Percentiles rank a stretch among this genome's conserved stretches.
Conservation (phyloP, 345 rosid genomes). For the Kandelia obovata region DNA sequence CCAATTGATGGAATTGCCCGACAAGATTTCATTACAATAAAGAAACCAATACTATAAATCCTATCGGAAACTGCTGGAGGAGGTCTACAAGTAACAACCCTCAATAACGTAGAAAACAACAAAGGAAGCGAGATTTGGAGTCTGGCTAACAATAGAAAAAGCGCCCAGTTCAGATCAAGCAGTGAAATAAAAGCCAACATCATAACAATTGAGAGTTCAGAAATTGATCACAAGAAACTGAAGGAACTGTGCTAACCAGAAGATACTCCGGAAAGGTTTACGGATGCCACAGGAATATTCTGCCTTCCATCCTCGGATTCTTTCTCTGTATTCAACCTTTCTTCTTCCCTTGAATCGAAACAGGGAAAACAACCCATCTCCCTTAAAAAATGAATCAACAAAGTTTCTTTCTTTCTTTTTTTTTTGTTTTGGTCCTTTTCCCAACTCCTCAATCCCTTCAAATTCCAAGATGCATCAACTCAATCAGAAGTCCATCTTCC, state of each 20-base stretch:
- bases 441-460: conserved; percentile 19
- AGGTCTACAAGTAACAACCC: conserved; percentile 15
- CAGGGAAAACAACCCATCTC: conserved; percentile 93
- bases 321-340: conserved; percentile 60
- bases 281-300: conserved; percentile 43
- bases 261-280: conserved; percentile 61
- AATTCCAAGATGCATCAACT: conserved; percentile 1
- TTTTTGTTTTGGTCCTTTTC: background rate
- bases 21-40: conserved; percentile 26
- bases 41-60: background rate
- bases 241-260: conserved; percentile 49
- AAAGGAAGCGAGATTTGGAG: conserved; percentile 10
- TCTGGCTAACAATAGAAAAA: conserved; percentile 7
- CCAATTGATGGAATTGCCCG: conserved; percentile 28
- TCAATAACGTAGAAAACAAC: background rate
- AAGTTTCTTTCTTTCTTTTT: background rate
- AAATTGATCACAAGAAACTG: conserved; percentile 7
- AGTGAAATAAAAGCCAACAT: background rate
- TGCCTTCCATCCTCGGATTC: conserved; percentile 53
- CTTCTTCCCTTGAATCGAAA: conserved; percentile 83
- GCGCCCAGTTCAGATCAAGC: conserved; percentile 49
- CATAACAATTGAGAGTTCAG: background rate
- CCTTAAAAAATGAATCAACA: conserved; percentile 20
- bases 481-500: conserved; percentile 21
- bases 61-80: conserved; percentile 21